phyloP scores from a whole-genome alignment of 2,329 filamentous ascomycete genomes.

The Neofusicoccum sp. region DNA sequence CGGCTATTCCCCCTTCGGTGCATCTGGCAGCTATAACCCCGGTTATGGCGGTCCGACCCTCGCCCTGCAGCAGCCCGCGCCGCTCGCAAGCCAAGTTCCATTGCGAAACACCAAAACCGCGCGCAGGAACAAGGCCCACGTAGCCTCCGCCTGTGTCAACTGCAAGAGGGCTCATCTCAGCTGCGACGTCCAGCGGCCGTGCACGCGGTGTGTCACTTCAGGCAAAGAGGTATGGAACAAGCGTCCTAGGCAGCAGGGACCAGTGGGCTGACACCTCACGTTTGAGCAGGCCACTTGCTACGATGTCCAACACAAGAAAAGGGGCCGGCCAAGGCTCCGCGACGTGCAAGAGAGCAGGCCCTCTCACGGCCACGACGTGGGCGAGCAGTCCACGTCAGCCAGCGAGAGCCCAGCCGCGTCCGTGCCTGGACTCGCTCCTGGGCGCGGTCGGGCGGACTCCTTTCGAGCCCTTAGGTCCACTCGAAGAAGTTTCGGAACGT shows the following conservation, averaged over 20 bases:
- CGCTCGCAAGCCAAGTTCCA: slow-evolving; percentile 9
- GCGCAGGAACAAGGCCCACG: slow-evolving; percentile 68
- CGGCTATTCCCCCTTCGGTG: slow-evolving; percentile 10
- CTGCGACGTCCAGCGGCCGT: slow-evolving; percentile 68
- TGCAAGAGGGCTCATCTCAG: slow-evolving; percentile 80
- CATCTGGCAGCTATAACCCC: slow-evolving; percentile 4
- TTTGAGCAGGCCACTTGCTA: slow-evolving; percentile 65
- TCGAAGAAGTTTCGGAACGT: slow-evolving; percentile 7
- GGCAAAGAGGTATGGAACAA: slow-evolving; percentile 58
- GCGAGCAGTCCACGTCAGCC: slow-evolving; percentile 29
- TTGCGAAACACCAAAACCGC: slow-evolving; percentile 33
- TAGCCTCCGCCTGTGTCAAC: slow-evolving; percentile 80
- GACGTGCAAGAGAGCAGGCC: slow-evolving; percentile 60
- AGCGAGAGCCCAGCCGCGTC: slow-evolving; percentile 27
- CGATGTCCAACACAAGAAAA: slow-evolving; percentile 83
- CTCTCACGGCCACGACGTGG: slow-evolving; percentile 25
- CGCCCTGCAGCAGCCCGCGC: slow-evolving; percentile 4
- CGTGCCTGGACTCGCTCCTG: slow-evolving; percentile 26
- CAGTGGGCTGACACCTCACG: not conserved
- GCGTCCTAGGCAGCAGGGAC: not conserved
- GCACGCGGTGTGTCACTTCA: slow-evolving; percentile 72
- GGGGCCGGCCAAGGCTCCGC: slow-evolving; percentile 72
- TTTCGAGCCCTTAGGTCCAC: slow-evolving; percentile 11
- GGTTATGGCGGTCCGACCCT: slow-evolving; percentile 8
- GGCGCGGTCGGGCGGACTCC: slow-evolving; percentile 19